phyloP scores from a whole-genome alignment of 371 early-diverging fungal genomes.

The Mycotypha africana region DNA sequence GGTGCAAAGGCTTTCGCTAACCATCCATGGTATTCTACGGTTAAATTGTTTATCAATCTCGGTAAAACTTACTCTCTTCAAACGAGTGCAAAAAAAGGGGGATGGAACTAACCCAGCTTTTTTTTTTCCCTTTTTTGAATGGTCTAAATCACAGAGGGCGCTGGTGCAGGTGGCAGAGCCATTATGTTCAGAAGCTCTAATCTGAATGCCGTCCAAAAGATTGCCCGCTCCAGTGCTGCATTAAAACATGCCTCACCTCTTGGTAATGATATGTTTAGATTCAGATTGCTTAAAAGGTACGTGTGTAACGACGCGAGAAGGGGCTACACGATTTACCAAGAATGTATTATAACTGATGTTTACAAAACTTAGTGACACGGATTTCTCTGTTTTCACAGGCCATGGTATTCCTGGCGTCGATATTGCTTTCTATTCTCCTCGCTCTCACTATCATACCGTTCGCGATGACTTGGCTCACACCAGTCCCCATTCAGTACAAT shows the following conservation, averaged over 20 bases:
- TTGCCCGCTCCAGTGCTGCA: constrained; percentile 19
- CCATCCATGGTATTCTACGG: constrained; percentile 73
- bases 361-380: constrained; percentile 53
- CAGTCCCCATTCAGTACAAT: constrained; percentile 41
- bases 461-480: constrained; percentile 52
- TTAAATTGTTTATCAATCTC: constrained; percentile 78
- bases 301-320: background rate
- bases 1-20: constrained; percentile 69
- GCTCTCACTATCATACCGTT: constrained; percentile 70
- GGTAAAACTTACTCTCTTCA: too few relatives aligned
- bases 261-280: constrained; percentile 66
- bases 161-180: constrained; percentile 76
- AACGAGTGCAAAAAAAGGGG: background rate
- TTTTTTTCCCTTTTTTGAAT: background rate
- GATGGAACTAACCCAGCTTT: too few relatives aligned
- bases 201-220: constrained; percentile 37
- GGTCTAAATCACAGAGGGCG: constrained; percentile 51
- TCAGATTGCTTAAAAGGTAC: constrained; percentile 58
- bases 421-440: constrained; percentile 65
- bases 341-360: too few relatives aligned
- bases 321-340: background rate
- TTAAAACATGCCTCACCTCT: constrained; percentile 42
- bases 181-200: constrained; percentile 65
- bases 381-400: constrained; percentile 57
- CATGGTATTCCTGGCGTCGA: constrained; percentile 68